Conservation (phyloP, 441 rosid species). For the Corymbia citriodora region DNA sequence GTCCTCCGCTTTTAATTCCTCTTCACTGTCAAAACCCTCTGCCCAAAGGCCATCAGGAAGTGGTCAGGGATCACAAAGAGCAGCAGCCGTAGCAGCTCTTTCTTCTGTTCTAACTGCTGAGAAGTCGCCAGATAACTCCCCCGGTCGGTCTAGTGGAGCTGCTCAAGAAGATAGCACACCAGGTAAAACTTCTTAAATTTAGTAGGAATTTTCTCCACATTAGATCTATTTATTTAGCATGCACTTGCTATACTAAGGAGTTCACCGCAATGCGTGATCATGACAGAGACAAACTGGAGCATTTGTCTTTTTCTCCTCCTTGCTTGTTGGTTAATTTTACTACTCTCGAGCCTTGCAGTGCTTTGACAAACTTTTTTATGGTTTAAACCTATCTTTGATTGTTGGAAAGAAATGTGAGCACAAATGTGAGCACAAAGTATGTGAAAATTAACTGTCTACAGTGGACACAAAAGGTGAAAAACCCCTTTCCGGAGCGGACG, state of each 20-base stretch:
- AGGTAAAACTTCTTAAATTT: conserved; percentile 25
- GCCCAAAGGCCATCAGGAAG: conserved; percentile 42
- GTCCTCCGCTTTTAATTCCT: conserved; percentile 68
- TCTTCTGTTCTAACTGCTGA: conserved; percentile 94
- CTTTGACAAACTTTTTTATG: not conserved
- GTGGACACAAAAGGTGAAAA: conserved; percentile 38
- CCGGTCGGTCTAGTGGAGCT: conserved; percentile 47
- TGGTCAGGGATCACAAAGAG: conserved; percentile 85
- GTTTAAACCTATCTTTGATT: not conserved
- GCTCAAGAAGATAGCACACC: conserved; percentile 39
- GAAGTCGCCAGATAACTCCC: conserved; percentile 69
- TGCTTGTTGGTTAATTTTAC: not conserved
- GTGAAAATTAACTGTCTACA: conserved; percentile 20
- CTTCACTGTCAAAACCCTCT: conserved; percentile 43
- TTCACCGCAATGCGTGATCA: not conserved
- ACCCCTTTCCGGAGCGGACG: conserved; percentile 22
- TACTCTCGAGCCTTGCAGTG: not conserved
- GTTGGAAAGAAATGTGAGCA: fast-evolving
- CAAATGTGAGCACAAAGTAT: not conserved
- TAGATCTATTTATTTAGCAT: not conserved
- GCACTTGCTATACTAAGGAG: not conserved
- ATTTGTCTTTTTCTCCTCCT: not conserved
- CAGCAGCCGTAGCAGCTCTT: conserved; percentile 99
- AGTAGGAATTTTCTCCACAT: not conserved
- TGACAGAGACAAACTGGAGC: not conserved